Percentiles rank a stretch among this genome's conserved stretches.
phyloP scores from a whole-genome alignment of 108 stramenopile genomes.

The Discostella pseudostelligera region DNA sequence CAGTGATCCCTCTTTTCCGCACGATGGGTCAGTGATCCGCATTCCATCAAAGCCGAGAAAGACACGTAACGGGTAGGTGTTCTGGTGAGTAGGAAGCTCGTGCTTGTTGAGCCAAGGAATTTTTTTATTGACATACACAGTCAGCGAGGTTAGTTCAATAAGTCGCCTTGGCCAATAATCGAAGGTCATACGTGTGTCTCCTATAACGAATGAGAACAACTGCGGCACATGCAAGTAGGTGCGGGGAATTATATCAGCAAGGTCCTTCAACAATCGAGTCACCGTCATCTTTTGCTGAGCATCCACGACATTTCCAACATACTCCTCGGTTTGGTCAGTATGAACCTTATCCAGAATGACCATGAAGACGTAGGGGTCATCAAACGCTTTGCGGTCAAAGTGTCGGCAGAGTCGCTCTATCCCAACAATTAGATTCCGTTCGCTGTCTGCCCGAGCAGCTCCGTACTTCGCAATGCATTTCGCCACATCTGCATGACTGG shows the following conservation, averaged over 20 bases:
- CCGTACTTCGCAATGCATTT: slow-evolving; percentile 32
- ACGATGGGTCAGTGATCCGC: slow-evolving; percentile 1
- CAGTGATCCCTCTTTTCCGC: slow-evolving; percentile 26
- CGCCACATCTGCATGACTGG: slow-evolving; percentile 12
- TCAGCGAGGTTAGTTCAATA: slow-evolving; percentile 55
- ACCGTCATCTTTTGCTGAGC: slow-evolving; percentile 28
- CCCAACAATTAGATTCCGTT: slow-evolving; percentile 26
- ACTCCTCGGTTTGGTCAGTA: slow-evolving; percentile 16
- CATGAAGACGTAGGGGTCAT: slow-evolving; percentile 28
- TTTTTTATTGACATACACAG: slow-evolving; percentile 34
- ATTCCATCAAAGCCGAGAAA: slow-evolving; percentile 40
- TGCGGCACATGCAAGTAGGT: slow-evolving; percentile 61
- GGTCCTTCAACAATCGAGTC: slow-evolving; percentile 26
- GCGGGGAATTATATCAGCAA: slow-evolving; percentile 41
- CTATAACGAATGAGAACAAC: slow-evolving; percentile 37
- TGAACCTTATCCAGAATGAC: slow-evolving; percentile 34
- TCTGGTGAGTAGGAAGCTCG: slow-evolving; percentile 3
- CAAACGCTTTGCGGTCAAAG: slow-evolving; percentile 20
- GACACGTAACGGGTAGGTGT: slow-evolving; percentile 22
- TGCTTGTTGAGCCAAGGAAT: slow-evolving; percentile 3
- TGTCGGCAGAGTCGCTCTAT: slow-evolving; percentile 47
- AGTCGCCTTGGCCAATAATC: slow-evolving; percentile 47
- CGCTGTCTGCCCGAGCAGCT: background rate
- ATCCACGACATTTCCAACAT: slow-evolving; percentile 16
- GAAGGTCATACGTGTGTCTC: slow-evolving; percentile 20